Evolutionary conservation across 1,139 yeast genomes (phyloP).

Genomic region (Scheffersomyces stambukii): DNA sequence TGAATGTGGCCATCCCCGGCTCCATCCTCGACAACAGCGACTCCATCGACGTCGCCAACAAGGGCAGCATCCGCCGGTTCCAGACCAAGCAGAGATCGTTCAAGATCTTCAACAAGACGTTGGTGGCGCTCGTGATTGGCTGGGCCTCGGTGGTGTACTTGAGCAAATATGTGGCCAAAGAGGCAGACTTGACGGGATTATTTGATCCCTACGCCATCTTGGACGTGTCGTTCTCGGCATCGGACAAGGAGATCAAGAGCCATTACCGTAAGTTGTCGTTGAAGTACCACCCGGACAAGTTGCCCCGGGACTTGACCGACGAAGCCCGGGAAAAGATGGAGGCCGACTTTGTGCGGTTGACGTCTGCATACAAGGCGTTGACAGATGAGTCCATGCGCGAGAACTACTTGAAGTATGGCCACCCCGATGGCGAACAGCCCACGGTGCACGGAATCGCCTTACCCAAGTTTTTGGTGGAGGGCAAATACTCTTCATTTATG

Average conservation of each 20-base stretch:
- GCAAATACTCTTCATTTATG: slow-evolving; percentile 67
- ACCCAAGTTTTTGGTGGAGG: slow-evolving; percentile 88
- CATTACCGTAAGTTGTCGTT: slow-evolving; percentile 83
- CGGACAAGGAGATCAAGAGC: slow-evolving; percentile 73
- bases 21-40: slow-evolving; percentile 26
- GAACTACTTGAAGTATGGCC: slow-evolving; percentile 84
- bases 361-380: slow-evolving; percentile 90
- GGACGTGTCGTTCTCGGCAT: slow-evolving; percentile 65
- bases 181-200: slow-evolving; percentile 39
- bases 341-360: slow-evolving; percentile 72
- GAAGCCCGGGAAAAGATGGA: slow-evolving; percentile 60
- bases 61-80: slow-evolving; percentile 37
- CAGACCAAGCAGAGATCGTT: slow-evolving; percentile 34
- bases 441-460: slow-evolving; percentile 95
- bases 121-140: slow-evolving; percentile 51
- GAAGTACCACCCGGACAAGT: slow-evolving; percentile 91
- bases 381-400: slow-evolving; percentile 86
- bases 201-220: slow-evolving; percentile 92
- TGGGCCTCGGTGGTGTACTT: slow-evolving; percentile 62
- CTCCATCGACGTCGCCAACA: slow-evolving; percentile 38
- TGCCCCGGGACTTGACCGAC: slow-evolving; percentile 63
- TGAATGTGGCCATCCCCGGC: slow-evolving; percentile 27
- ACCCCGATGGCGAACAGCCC: slow-evolving; percentile 97
- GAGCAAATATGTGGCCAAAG: slow-evolving; percentile 44
- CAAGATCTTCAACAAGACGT: slow-evolving; percentile 42